phyloP scores from a whole-genome alignment of 2,329 filamentous ascomycete genomes.

The Curvularia lunata region DNA sequence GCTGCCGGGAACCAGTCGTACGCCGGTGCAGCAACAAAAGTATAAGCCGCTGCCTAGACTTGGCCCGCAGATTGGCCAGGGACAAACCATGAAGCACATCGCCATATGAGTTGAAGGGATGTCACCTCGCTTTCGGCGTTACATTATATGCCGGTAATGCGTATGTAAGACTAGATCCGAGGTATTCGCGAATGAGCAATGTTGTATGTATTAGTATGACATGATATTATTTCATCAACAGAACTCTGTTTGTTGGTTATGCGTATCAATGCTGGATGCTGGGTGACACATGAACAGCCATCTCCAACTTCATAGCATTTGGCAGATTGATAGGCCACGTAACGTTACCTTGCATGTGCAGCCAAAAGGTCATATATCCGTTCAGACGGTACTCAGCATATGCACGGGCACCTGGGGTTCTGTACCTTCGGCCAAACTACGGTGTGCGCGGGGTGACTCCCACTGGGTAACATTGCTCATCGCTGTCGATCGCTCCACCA shows the following conservation, averaged over 20 bases:
- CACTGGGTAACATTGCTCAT: neutral
- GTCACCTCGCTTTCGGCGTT: neutral
- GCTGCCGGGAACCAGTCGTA: conserved; percentile 33
- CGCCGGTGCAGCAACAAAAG: conserved; percentile 34
- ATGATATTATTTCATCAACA: neutral
- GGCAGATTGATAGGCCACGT: neutral
- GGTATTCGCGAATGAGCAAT: neutral
- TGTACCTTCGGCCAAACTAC: conserved; percentile 2
- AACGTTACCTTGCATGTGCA: neutral
- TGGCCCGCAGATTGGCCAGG: conserved; percentile 33
- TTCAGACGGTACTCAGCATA: neutral
- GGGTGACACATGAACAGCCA: neutral
- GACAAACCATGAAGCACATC: conserved; percentile 41
- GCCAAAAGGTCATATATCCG: neutral
- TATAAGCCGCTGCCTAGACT: conserved; percentile 36
- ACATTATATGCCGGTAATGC: neutral
- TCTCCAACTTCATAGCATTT: neutral
- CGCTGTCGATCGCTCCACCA: conserved; percentile 11
- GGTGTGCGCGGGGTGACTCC: conserved; percentile 1
- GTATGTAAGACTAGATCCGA: neutral
- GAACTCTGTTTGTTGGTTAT: neutral
- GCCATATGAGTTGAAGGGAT: neutral
- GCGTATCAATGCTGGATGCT: neutral
- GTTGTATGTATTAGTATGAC: neutral
- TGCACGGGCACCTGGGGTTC: neutral